phyloP scores from a whole-genome alignment of 768 basidiomycete genomes.

The Pleurotus djamor region DNA sequence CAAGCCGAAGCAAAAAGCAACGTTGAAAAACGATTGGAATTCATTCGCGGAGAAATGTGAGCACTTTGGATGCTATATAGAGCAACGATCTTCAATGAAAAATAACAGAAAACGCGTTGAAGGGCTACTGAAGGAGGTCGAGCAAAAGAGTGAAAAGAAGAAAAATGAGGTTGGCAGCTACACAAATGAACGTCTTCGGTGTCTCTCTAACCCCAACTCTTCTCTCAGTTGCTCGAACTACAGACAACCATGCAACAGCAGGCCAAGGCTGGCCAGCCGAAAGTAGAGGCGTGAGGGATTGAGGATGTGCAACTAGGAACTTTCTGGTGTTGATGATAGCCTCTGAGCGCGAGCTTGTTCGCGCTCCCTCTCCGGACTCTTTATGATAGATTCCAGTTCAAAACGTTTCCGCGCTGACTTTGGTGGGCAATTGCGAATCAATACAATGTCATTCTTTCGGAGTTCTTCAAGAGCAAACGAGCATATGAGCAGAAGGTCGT shows the following conservation, averaged over 20 bases:
- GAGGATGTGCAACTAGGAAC: no score
- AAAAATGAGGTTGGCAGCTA: constrained; percentile 65
- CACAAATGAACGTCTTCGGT: not conserved
- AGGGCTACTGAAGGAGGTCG: constrained; percentile 74
- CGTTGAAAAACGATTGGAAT: constrained; percentile 87
- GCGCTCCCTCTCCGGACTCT: constrained; percentile 66
- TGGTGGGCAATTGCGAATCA: constrained; percentile 81
- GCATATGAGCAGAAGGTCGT: not conserved
- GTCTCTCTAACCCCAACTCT: constrained; percentile 10
- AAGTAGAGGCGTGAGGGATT: not conserved
- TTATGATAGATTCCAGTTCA: constrained; percentile 61
- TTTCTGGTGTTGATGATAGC: not conserved
- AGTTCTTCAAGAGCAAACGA: constrained; percentile 39
- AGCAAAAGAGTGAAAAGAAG: constrained; percentile 76
- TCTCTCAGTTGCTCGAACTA: constrained; percentile 53
- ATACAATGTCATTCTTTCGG: constrained; percentile 66
- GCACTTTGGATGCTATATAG: constrained; percentile 19
- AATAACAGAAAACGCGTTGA: constrained; percentile 70
- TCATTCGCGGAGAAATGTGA: constrained; percentile 87
- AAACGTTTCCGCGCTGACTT: constrained; percentile 80
- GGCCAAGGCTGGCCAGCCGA: constrained; percentile 19
- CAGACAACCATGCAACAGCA: constrained; percentile 56
- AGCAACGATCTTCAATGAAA: not conserved
- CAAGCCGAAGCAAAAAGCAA: constrained; percentile 82
- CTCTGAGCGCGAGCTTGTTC: constrained; percentile 19